phyloP scores from a whole-genome alignment of 179 eudicot genomes.

The Amaranthus tricolor region DNA sequence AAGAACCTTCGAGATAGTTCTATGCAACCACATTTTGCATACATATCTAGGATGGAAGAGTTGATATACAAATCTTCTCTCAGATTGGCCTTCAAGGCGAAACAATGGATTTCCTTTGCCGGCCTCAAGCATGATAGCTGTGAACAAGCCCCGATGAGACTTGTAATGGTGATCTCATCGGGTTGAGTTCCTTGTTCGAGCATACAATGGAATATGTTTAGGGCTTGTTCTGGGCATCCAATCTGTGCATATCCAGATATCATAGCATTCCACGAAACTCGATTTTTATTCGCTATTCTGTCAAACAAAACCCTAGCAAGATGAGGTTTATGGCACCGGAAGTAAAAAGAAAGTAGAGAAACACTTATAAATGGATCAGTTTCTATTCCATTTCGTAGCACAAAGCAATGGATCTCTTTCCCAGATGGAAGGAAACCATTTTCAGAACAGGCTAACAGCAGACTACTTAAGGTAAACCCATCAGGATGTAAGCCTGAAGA shows the following conservation, averaged over 20 bases:
- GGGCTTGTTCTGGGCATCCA: conserved; percentile 49
- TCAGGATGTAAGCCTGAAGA: conserved; percentile 43
- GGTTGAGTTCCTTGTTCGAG: conserved; percentile 32
- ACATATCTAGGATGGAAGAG: conserved; percentile 66
- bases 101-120: conserved; percentile 60
- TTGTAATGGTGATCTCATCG: conserved; percentile 39
- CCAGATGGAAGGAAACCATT: conserved; percentile 38
- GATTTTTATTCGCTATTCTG: conserved; percentile 31
- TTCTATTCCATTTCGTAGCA: conserved; percentile 47
- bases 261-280: conserved; percentile 72
- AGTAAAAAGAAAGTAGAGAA: conserved; percentile 57
- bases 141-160: conserved; percentile 60
- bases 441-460: conserved; percentile 50
- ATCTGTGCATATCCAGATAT: conserved; percentile 60
- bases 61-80: conserved; percentile 38
- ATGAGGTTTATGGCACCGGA: conserved; percentile 37
- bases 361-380: conserved; percentile 40
- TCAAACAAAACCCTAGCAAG: conserved; percentile 46
- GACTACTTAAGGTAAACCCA: conserved; percentile 43
- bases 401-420: conserved; percentile 56
- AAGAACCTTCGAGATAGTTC: conserved; percentile 48
- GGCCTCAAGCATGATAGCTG: conserved; percentile 53
- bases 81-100: conserved; percentile 49
- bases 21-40: conserved; percentile 65
- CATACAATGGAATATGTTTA: conserved; percentile 46